Conservation (phyloP, 2,329 filamentous ascomycete genomes). For the Colletotrichum sp. region DNA sequence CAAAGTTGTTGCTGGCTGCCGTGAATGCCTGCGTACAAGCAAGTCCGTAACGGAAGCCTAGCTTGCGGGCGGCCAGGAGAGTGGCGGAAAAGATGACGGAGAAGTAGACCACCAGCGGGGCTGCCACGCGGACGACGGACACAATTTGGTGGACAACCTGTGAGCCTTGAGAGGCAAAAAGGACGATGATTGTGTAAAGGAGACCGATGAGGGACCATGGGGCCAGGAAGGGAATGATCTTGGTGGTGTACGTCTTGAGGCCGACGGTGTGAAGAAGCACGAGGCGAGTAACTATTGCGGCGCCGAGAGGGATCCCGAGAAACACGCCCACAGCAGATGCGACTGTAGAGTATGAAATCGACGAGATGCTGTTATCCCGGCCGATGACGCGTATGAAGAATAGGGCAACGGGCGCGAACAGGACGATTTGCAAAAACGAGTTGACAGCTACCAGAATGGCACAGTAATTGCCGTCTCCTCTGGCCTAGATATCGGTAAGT, state of each 20-base stretch:
- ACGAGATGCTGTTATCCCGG: constrained; percentile 38
- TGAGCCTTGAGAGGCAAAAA: constrained; percentile 82
- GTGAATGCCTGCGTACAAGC: constrained; percentile 84
- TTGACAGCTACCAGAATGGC: constrained; percentile 80
- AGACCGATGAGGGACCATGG: constrained; percentile 84
- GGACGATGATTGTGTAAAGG: constrained; percentile 83
- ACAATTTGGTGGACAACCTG: constrained; percentile 84
- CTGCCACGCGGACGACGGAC: constrained; percentile 79
- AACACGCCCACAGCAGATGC: constrained; percentile 86
- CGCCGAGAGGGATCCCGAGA: constrained; percentile 81
- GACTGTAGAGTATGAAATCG: constrained; percentile 67
- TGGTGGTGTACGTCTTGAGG: constrained; percentile 66
- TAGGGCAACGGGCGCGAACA: constrained; percentile 73
- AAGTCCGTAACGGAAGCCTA: constrained; percentile 77
- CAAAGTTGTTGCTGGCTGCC: constrained; percentile 92
- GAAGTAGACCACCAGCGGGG: constrained; percentile 85
- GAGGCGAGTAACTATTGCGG: constrained; percentile 79
- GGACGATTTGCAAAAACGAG: constrained; percentile 75
- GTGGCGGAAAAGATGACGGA: constrained; percentile 75
- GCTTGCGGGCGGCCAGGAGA: constrained; percentile 61
- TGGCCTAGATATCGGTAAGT: constrained; percentile 48
- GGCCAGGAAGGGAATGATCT: constrained; percentile 72
- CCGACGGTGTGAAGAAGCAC: constrained; percentile 59
- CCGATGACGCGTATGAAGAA: constrained; percentile 76
- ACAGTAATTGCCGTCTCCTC: constrained; percentile 82